A percentile compares a stretch with the other conserved stretches of the same genome.
These are phyloP conservation scores for Lentinus tigrinus DNA, from an alignment of 768 basidiomycete genomes.

Conservation along the genomic window DNA sequence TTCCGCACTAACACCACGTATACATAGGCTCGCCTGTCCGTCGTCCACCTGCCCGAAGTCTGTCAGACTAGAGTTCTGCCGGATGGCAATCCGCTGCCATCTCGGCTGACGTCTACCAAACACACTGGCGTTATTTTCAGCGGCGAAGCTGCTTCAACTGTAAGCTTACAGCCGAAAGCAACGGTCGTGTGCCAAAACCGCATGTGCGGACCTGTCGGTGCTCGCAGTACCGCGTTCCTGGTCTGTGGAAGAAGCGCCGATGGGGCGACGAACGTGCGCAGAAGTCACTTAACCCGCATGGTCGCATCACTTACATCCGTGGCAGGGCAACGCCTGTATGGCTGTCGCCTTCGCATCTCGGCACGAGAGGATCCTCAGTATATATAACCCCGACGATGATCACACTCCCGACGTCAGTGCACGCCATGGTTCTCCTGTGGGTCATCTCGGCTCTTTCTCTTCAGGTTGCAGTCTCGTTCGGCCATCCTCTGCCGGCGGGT, in stretches of 20 bases:
- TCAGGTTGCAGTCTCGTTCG: background rate
- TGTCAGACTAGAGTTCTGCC: no score
- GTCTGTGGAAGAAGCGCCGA: background rate
- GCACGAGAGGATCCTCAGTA: no score
- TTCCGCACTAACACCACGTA: no score
- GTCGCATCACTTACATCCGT: background rate
- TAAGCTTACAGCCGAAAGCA: no score
- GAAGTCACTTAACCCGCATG: background rate
- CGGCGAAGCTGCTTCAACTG: no score
- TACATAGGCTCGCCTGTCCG: no score
- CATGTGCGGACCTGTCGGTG: no score
- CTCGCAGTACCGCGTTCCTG: background rate
- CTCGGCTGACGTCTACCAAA: no score
- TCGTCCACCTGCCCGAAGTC: no score
- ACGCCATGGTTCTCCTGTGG: background rate
- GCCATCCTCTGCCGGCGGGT: background rate
- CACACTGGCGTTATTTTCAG: no score
- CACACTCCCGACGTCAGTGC: background rate
- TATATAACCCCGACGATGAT: constrained; percentile 1
- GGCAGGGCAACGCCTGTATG: background rate
- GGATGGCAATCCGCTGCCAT: no score
- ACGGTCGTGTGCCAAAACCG: background rate
- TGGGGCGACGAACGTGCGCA: background rate
- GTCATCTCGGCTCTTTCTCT: background rate
- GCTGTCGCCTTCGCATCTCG: background rate